Base-by-base conservation (phyloP, 129 eudicot genomes). In the Logfia minima region DNA sequence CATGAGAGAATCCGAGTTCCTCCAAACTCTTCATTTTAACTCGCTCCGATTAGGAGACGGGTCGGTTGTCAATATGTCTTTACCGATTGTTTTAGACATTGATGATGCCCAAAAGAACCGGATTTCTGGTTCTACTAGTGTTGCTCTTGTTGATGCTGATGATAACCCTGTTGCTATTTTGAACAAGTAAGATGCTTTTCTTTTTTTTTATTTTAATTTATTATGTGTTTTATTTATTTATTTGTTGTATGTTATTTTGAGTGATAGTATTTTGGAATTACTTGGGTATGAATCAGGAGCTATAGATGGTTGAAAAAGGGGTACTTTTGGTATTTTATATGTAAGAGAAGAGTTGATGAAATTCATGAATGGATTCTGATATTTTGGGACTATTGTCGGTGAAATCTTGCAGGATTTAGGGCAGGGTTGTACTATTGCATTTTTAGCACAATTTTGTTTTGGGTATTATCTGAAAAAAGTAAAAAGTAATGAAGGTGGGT, bases 21-120 rank as follows among this genome's bases (percentile, higher is more conserved):
- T 94, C 96, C 97, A 94, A 91, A 94, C 96, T 80, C 94, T 91
- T 91, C 99, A 94, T 94, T 94, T 94, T 67, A 89, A 89, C 75
- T 87, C 89, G 80, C 87, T 94, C 84, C 92, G 97, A 2, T 78
- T 94, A 31, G 92, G 80, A 37, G 85, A 91, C 82, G 99, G 97
- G 75, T 84, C 90, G 21, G 29, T 83, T 61, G 97, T 94, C 63
- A 94, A 94, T 61, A 94, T 94, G 99, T 94, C 99, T 70, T 77
- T 94, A 82, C 99, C 97, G 41, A 94, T 94, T 45, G 98, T 93
- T 2, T 84, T 93, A 51, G 98, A 90, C 67, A 81, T 93, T 71
- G 93, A 90, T 61, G 97, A 93, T 74, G 43, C 74, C 0, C 87
- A 85, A 75, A 93, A 87, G 87, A 7, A 53, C 13, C 85, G 85